These are phyloP conservation scores for Nyctanthes arbortristis DNA, from an alignment of 257 asterid genomes.

Conservation along the genomic window DNA sequence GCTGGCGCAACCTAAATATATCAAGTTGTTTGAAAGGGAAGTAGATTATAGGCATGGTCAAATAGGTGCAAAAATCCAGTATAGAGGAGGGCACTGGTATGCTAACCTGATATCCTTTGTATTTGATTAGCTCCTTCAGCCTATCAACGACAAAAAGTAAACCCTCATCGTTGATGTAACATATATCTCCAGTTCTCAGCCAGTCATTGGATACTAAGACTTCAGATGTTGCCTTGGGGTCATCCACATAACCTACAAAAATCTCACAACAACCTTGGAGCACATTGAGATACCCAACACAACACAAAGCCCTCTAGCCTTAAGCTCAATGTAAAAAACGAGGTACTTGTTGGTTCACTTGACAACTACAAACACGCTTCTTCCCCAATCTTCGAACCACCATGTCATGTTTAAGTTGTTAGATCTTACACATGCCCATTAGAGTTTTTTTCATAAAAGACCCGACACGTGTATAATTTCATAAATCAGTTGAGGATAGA, in stretches of 20 bases:
- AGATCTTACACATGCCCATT: background rate
- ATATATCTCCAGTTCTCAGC: conserved; percentile 59
- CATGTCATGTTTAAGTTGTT: background rate
- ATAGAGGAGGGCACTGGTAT: background rate
- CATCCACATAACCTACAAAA: conserved; percentile 42
- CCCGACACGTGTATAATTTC: too few species aligned
- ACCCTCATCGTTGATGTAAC: conserved; percentile 49
- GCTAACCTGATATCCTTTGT: conserved; percentile 61
- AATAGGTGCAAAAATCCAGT: background rate
- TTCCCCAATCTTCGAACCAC: background rate
- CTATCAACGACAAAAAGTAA: conserved; percentile 52
- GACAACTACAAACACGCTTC: background rate
- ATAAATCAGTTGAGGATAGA: too few species aligned
- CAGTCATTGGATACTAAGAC: conserved; percentile 36
- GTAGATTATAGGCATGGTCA: background rate
- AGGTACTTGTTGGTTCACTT: too few species aligned
- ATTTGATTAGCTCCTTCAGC: conserved; percentile 58
- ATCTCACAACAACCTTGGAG: background rate
- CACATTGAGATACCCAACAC: background rate
- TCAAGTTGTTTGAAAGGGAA: background rate
- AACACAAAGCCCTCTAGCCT: background rate
- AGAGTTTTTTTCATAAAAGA: background rate
- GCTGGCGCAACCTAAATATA: conserved; percentile 53
- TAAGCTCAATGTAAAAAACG: background rate
- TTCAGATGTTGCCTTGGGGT: conserved; percentile 45